Conservation (phyloP, 805 yeast species). For the Ogataea paradorogensis region DNA sequence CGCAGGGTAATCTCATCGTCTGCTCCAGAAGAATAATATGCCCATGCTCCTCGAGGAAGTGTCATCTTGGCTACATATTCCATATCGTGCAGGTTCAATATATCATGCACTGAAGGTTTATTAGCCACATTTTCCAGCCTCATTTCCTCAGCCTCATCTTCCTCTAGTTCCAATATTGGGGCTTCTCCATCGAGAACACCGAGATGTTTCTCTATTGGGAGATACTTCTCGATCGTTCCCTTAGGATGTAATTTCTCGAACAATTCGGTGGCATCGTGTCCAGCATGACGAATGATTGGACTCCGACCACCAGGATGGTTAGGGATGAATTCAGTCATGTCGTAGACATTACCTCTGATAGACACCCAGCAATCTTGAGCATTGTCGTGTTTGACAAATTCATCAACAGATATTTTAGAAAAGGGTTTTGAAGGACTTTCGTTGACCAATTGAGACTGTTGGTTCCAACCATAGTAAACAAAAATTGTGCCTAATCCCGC, state of each 20-base stretch:
- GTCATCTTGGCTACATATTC: slow-evolving; percentile 82
- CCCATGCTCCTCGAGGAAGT: slow-evolving; percentile 81
- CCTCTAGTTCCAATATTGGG: slow-evolving; percentile 32
- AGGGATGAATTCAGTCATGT: slow-evolving; percentile 57
- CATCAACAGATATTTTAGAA: slow-evolving; percentile 31
- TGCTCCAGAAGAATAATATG: slow-evolving; percentile 86
- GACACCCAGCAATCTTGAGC: slow-evolving; percentile 80
- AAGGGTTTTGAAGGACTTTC: not conserved
- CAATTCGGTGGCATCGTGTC: slow-evolving; percentile 57
- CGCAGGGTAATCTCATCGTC: slow-evolving; percentile 90
- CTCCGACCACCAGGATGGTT: slow-evolving; percentile 53
- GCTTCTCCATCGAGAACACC: slow-evolving; percentile 44
- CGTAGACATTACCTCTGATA: slow-evolving; percentile 74
- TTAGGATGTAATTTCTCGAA: slow-evolving; percentile 90
- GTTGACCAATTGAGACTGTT: not conserved
- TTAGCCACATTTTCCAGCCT: slow-evolving; percentile 42
- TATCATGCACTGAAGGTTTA: slow-evolving; percentile 67
- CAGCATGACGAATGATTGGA: slow-evolving; percentile 45
- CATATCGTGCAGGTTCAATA: slow-evolving; percentile 80
- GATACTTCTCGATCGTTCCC: slow-evolving; percentile 69
- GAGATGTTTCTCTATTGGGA: slow-evolving; percentile 57
- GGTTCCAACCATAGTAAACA: not conserved
- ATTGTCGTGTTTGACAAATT: slow-evolving; percentile 51
- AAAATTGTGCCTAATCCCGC: slow-evolving; percentile 1
- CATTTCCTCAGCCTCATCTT: slow-evolving; percentile 40